Conservation (phyloP, 495 filamentous ascomycete genomes). For the Penicillium atrosanguineum region DNA sequence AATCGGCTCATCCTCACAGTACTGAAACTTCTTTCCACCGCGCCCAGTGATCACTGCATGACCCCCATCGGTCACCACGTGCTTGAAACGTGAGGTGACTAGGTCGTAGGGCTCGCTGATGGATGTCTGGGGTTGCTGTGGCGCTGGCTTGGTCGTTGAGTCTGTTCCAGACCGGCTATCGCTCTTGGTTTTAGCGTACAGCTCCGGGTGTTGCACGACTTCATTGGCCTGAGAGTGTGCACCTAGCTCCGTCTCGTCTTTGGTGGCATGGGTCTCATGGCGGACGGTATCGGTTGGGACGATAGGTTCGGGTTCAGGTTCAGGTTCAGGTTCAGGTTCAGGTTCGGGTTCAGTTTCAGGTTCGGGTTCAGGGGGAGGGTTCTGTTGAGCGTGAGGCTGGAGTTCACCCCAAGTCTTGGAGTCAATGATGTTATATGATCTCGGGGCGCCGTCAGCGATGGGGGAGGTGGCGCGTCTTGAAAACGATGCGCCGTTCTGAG, state of each 20-base stretch:
- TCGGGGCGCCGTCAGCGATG: conserved; percentile 23
- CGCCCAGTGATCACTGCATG: conserved; percentile 85
- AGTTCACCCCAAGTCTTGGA: conserved; percentile 28
- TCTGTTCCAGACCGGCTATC: conserved; percentile 8
- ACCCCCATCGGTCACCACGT: conserved; percentile 73
- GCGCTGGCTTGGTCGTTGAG: not conserved
- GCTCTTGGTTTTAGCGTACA: conserved; percentile 14
- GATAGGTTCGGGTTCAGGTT: conserved; percentile 5
- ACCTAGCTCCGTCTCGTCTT: conserved; percentile 18
- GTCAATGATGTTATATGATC: conserved; percentile 35
- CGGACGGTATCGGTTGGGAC: conserved; percentile 11
- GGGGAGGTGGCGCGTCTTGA: conserved; percentile 16
- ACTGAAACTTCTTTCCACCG: conserved; percentile 63
- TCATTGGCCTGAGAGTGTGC: conserved; percentile 23
- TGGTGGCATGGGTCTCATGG: conserved; percentile 9
- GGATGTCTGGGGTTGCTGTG: conserved; percentile 3
- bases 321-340: too few species aligned
- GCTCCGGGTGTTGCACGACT: conserved; percentile 20
- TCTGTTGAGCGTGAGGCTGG: conserved; percentile 12
- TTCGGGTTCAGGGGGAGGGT: conserved; percentile 3
- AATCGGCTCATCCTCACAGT: conserved; percentile 94
- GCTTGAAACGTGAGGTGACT: conserved; percentile 73
- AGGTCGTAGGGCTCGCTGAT: conserved; percentile 36
- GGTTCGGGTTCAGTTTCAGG: too few species aligned
- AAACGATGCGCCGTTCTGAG: conserved; percentile 21